Evolutionary conservation across 148 eudicot genomes (phyloP).

Genomic region (Camellia sinensis): DNA sequence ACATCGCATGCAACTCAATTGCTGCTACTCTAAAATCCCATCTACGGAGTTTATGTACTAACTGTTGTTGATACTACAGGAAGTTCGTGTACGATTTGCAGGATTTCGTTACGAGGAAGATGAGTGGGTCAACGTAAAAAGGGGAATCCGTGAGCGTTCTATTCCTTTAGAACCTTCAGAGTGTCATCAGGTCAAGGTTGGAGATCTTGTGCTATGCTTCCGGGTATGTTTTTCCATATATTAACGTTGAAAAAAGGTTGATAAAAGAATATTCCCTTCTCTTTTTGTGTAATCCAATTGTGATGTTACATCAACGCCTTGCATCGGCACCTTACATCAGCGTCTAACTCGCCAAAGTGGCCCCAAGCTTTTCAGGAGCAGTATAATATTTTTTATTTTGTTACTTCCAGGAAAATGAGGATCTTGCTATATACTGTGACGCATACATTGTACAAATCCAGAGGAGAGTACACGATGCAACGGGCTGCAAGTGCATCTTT

Average conservation of each 20-base stretch:
- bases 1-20: background rate
- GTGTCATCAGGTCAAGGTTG: conserved; percentile 75
- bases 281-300: background rate
- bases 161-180: conserved; percentile 86
- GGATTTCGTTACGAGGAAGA: conserved; percentile 69
- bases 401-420: conserved; percentile 51
- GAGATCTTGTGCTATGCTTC: conserved; percentile 80
- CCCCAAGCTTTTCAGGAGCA: background rate
- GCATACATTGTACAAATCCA: conserved; percentile 61
- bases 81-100: conserved; percentile 83
- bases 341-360: background rate
- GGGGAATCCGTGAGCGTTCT: conserved; percentile 76
- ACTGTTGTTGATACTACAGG: conserved; percentile 39
- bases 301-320: background rate
- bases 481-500: conserved; percentile 69
- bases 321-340: background rate
- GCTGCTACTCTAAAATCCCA: background rate
- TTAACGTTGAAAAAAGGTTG: background rate
- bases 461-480: conserved; percentile 55
- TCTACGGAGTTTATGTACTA: conserved; percentile 2
- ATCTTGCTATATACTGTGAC: conserved; percentile 63
- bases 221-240: conserved; percentile 40
- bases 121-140: conserved; percentile 81
- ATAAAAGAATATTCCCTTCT: background rate
- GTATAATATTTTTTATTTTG: background rate